phyloP scores from a whole-genome alignment of 2,329 filamentous ascomycete species.

The Botrytis fabae region DNA sequence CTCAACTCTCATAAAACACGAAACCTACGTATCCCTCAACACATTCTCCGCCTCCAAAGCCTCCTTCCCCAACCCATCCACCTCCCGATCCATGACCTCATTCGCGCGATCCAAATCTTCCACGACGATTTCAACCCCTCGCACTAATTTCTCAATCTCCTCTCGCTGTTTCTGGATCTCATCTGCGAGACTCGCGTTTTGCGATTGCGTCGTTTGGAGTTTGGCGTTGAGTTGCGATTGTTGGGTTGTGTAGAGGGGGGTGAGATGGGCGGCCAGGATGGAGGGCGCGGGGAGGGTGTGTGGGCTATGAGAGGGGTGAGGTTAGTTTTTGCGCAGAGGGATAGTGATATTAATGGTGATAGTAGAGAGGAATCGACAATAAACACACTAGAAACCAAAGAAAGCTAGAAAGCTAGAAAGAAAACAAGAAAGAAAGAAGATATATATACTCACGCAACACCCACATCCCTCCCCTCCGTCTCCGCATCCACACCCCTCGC shows the following conservation, averaged over 20 bases:
- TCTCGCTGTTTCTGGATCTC: constrained; percentile 54
- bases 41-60: constrained; percentile 32
- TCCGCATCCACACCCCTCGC: constrained; percentile 23
- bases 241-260: constrained; percentile 53
- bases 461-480: not conserved
- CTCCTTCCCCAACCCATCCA: constrained; percentile 30
- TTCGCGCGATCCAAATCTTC: constrained; percentile 55
- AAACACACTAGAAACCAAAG: not conserved
- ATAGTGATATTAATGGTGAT: not conserved
- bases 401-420: not conserved
- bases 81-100: constrained; percentile 34
- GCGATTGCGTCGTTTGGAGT: constrained; percentile 56
- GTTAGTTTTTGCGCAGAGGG: not conserved
- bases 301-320: constrained; percentile 44
- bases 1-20: not conserved
- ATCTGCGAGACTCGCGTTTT: constrained; percentile 56
- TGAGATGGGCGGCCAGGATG: constrained; percentile 56
- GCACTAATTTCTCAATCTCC: constrained; percentile 55
- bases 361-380: not conserved
- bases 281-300: constrained; percentile 56
- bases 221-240: constrained; percentile 57
- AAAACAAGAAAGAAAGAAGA: not conserved
- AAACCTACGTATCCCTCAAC: constrained; percentile 22
- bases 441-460: constrained; percentile 13
- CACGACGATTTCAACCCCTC: constrained; percentile 51